Evolutionary conservation across 352 stramenopile genomes (phyloP).

Genomic region (Phytophthora europaea): DNA sequence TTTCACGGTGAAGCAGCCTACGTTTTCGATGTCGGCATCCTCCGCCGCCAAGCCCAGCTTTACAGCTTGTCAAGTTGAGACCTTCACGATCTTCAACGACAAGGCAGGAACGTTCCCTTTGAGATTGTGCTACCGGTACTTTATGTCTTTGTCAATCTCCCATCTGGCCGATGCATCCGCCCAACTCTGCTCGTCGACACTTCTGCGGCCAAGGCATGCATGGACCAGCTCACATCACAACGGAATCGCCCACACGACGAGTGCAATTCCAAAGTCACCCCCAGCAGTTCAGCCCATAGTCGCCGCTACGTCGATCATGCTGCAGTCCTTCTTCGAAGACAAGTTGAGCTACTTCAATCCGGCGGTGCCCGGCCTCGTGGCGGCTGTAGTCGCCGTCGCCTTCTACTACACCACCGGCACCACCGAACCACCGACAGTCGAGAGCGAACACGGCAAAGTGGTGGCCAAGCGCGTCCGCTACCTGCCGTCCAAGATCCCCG

Average conservation of each 20-base stretch:
- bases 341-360: conserved; percentile 20
- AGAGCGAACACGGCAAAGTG: conserved; percentile 16
- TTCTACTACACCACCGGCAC: conserved; percentile 27
- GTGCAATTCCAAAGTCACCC: not conserved
- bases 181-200: conserved; percentile 15
- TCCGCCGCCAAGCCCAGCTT: too few relatives aligned
- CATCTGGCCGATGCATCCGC: conserved; percentile 6
- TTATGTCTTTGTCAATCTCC: not conserved
- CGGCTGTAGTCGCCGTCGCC: conserved; percentile 23
- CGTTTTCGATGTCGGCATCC: too few relatives aligned
- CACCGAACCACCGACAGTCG: not conserved
- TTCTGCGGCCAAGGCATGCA: conserved; percentile 1
- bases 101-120: too few relatives aligned
- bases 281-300: conserved; percentile 2
- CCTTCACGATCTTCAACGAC: too few relatives aligned
- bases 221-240: conserved; percentile 19
- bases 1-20: too few relatives aligned
- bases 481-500: conserved; percentile 41
- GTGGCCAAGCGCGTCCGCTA: conserved; percentile 36
- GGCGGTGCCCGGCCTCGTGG: conserved; percentile 31
- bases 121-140: too few relatives aligned
- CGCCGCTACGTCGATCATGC: conserved; percentile 9
- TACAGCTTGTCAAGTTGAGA: too few relatives aligned
- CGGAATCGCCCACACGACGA: conserved; percentile 13
- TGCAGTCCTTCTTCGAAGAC: conserved; percentile 35